Base-by-base conservation (phyloP, 192 early-diverging fungal genomes). In the Coemansia sp. region DNA sequence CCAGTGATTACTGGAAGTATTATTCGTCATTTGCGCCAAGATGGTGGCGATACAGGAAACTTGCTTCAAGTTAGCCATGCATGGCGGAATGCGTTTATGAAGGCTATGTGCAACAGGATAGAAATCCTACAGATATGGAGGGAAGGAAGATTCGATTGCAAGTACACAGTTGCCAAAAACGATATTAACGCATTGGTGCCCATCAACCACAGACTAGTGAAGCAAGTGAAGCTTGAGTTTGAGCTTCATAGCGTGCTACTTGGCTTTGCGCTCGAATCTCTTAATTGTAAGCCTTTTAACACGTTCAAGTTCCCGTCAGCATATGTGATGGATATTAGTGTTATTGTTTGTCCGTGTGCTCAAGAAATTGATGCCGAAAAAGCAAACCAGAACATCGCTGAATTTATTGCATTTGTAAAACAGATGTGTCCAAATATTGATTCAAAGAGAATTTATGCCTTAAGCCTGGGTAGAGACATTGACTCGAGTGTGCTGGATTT, bases 41-140 rank as follows among this genome's bases (percentile, higher is more conserved):
- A 57, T 34, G 55, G 55, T 6, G 55, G 29, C 4, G 16, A 57
- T 26, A 15, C 18, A 15, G 16, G 18, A 6, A 9, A 30, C 4
- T 8, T 57, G 16, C 55, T 57, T n/a, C 55, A 57, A 9, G 55
- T 57, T 20, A 57, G 16, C 55, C 10, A 57, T 18, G 31, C n/a
- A 15, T 57, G 55, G 55, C 28, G 55, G 16, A n/a, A 29, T 34
- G 29, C 55, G 28, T 57, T 57, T 57, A 15, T 57, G 28, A 57
- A 35, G n/a, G 55, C 55, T 12, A 57, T 57, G 55, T 57, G 55
- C 55, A 57, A 57, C 30, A 57, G 55, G 25, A 57, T 57, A 57
- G 55, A 57, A 31, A 57, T 57, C 18, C 28, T 20, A n/a, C 55
- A 57, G 55, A 29, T 31, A 3, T 57, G 55, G 55, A 15, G 31